Base-by-base conservation (phyloP, 2,329 filamentous ascomycete species). In the Coleophoma crateriformis region DNA sequence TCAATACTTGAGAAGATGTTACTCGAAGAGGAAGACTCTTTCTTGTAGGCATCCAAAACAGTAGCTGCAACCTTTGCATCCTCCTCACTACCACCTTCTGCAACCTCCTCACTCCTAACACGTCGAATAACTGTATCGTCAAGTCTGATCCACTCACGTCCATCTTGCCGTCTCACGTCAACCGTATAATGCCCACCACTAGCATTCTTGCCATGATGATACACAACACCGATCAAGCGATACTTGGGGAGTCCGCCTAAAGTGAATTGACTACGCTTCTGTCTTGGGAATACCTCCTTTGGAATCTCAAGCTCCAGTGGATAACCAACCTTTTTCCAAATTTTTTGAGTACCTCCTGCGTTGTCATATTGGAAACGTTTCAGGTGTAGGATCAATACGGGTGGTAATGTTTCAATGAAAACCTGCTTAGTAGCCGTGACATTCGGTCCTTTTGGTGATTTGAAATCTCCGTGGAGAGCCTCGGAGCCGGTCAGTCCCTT, bases 361-460 rank as follows among this genome's bases (percentile, higher is more conserved):
- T 84, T 88, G 61, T 97, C 90, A 61, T 96, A 97, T 61, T 96
- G 90, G 76, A 99, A 99, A 41, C 94, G 89, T 72, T 99, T 99
- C 39, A 99, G 77, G 64, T 99, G 94, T 8, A 99, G 78, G 48
- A 97, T 95, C 12, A 99, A 79, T 4, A 97, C 88, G 1, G 90
- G 89, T 1, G 94, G 94, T 14, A 97, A 75, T 1, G 84, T 88
- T 61, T 97, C 92, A 54, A 99, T 95, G 59, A 95, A 90, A 2
- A 96, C 85, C 67, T 97, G 94, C 71, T 97, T 99, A 33, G 88
- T 95, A 2, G 90, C 90, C 22, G 81, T 80, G 27, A 85, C 83
- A 58, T 86, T 85, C 46, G 84, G 82, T 32, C 90, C 90, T 45
- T 88, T 85, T 6, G 86, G 79, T 4, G 88, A 88, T 60, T 85